Evolutionary conservation across 1,284 basidiomycete genomes (phyloP).

Genomic region (Fistulina hepatica): DNA sequence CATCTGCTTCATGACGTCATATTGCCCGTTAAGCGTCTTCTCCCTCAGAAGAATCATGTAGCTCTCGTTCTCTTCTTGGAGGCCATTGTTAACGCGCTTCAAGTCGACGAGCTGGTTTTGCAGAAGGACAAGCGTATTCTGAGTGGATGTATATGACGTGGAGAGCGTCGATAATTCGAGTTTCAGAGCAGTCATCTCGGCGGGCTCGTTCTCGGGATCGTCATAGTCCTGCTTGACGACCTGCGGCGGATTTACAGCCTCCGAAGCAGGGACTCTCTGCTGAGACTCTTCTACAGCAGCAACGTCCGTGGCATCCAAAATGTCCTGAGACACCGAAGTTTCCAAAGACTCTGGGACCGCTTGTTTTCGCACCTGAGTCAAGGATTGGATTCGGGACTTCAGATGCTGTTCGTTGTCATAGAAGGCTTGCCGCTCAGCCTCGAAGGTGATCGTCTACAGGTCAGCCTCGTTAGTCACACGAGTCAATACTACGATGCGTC

Average conservation of each 20-base stretch:
- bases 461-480: constrained; percentile 12
- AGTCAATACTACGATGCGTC: constrained; percentile 2
- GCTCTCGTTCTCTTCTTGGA: constrained; percentile 90
- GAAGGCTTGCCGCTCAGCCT: constrained; percentile 75
- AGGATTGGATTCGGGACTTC: constrained; percentile 74
- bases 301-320: constrained; percentile 24
- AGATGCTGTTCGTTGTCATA: constrained; percentile 83
- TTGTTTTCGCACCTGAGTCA: constrained; percentile 54
- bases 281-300: constrained; percentile 30
- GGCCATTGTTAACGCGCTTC: constrained; percentile 68
- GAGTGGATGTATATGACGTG: constrained; percentile 67
- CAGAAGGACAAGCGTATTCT: constrained; percentile 63
- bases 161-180: constrained; percentile 73
- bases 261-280: constrained; percentile 28
- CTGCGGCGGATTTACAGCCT: constrained; percentile 18
- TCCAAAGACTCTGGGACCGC: constrained; percentile 27
- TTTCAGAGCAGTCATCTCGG: constrained; percentile 71
- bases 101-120: constrained; percentile 69
- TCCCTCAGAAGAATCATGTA: constrained; percentile 88
- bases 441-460: constrained; percentile 60
- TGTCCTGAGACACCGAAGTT: constrained; percentile 25
- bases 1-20: constrained; percentile 62
- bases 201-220: constrained; percentile 62
- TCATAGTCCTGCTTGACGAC: constrained; percentile 33
- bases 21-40: constrained; percentile 78